Evolutionary conservation across 73 alveolate genomes (phyloP).

Genomic region (Paramecium primaurelia): DNA sequence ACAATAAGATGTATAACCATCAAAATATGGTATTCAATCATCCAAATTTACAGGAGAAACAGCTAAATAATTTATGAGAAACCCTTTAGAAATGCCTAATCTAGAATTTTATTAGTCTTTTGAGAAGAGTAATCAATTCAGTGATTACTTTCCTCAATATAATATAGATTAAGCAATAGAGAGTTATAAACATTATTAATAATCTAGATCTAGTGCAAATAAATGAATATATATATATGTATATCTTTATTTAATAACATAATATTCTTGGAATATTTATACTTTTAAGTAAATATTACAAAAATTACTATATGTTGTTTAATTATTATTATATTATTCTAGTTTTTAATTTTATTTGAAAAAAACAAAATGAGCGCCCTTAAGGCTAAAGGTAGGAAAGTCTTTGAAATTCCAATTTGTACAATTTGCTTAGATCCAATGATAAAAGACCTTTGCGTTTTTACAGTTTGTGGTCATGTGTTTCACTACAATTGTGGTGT

Average conservation of each 20-base stretch:
- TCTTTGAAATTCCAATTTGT: slow-evolving; percentile 33
- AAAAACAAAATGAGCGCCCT: not conserved
- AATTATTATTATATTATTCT: not conserved
- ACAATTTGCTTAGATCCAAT: slow-evolving; percentile 7
- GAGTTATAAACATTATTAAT: not conserved
- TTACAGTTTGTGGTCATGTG: slow-evolving; percentile 32
- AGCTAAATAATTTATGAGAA: slow-evolving; percentile 36
- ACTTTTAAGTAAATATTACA: not conserved
- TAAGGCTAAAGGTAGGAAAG: slow-evolving; percentile 1
- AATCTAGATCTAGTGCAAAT: not conserved
- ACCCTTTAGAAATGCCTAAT: slow-evolving; percentile 27
- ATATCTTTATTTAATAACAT: not conserved
- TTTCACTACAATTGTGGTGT: slow-evolving; percentile 24
- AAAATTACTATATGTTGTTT: not conserved
- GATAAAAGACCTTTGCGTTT: not conserved
- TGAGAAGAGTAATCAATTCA: slow-evolving; percentile 29
- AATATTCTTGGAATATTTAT: not conserved
- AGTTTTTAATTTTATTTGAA: not conserved
- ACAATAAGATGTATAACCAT: not conserved
- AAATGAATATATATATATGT: not conserved
- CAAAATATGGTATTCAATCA: not conserved
- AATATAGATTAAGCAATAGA: slow-evolving; percentile 25
- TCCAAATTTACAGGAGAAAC: slow-evolving; percentile 49
- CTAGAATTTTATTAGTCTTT: slow-evolving; percentile 9
- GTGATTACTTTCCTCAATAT: slow-evolving; percentile 30